Conservation (phyloP, 257 asterid genomes). For the Nyctanthes arbortristis region DNA sequence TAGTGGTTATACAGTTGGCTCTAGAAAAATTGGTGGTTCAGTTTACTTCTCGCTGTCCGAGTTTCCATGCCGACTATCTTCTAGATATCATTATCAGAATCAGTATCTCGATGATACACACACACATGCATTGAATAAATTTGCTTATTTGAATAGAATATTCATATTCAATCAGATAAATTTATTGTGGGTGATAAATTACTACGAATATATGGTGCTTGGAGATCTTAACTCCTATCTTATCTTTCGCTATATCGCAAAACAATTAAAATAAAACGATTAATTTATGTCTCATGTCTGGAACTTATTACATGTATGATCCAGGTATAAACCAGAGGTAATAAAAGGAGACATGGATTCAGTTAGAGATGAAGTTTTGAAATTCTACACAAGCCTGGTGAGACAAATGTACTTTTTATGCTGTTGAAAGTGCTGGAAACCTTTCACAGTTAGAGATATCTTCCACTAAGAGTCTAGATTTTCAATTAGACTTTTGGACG, state of each 20-base stretch:
- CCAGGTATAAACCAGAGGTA: constrained; percentile 77
- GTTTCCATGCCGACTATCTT: neutral
- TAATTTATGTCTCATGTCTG: neutral
- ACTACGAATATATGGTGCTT: neutral
- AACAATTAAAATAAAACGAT: neutral
- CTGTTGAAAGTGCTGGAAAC: neutral
- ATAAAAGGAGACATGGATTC: constrained; percentile 97
- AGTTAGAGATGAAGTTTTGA: constrained; percentile 69
- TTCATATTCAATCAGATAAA: neutral
- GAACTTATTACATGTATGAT: constrained; percentile 22
- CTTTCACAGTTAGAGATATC: neutral
- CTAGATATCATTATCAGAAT: neutral
- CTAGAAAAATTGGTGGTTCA: neutral
- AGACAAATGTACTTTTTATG: constrained; percentile 23
- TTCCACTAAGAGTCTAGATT: neutral
- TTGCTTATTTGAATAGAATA: neutral
- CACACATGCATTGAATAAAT: neutral
- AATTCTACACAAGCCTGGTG: constrained; percentile 60
- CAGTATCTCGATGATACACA: too few species aligned
- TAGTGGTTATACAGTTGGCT: neutral
- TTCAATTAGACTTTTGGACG: neutral
- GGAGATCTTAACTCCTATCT: neutral
- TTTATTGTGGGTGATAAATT: neutral
- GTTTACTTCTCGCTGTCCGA: neutral
- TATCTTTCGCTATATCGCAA: neutral